Evolutionary conservation across 768 basidiomycete genomes (phyloP), one percentile per base, ranked within the genome.

Genomic region (Tricholoma furcatifolium): DNA sequence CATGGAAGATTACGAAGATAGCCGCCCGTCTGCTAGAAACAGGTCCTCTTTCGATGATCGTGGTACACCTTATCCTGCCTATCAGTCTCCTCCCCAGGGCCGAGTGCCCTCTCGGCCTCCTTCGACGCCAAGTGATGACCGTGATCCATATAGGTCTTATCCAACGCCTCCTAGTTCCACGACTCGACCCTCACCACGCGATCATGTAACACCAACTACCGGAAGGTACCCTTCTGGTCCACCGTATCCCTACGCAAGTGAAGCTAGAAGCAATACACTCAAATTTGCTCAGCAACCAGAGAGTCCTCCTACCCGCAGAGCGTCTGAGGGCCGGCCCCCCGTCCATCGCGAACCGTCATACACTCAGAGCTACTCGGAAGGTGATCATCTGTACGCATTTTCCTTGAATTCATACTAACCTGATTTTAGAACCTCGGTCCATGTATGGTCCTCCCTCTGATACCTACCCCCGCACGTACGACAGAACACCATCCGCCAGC

Each of bases 31-130:
- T 40, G 50, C 65, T 30, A 62, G 60, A 39, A 52, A 60, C 10
- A 66, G 67, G 44, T 18, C 62, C 30, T 67, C 69, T 17, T 69
- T 68, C 43, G 60, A 56, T 32, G 64, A 63, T 30, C 58, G 60
- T 14, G 38, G 60, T 21, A 21, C 41, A 36, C 18, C 57, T 31
- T 51, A 56, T 43, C 39, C 51, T 17, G 47, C 48, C 18, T 44
- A 50, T 27, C 49, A 50, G 21, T 50, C 53, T 3, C 49, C 56
- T 40, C 41, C 46, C 2, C 27, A 36, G 15, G 53, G 48, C 1
- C 20, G 53, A 32, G 48, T 49, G 0, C 50, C 56, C 30, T 50
- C 59, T 34, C 51, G 53, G 2, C 51, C 53, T 30, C 41, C 59
- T 2, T 57, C 59, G 9, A 57, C 54, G 36, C 50, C 51, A 12